Evolutionary conservation across 2,329 filamentous ascomycete genomes (phyloP), one percentile per base, ranked within the genome.

Genomic region (Phoma sp.): DNA sequence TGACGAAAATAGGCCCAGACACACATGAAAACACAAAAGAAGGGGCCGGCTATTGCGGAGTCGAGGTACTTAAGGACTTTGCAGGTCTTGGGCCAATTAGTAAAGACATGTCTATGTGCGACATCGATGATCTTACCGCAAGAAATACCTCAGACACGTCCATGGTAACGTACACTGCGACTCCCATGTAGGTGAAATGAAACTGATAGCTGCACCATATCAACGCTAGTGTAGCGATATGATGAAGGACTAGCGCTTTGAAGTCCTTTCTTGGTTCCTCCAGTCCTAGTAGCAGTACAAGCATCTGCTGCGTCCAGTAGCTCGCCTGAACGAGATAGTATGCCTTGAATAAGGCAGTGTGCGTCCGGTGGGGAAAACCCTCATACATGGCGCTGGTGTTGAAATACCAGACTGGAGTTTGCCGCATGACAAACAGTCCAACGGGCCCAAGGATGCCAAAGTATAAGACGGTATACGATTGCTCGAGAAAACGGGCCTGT

Each of bases 141-240:
- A 97, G 84, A 84, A 97, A 97, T 78, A 97, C 96, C 75, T 97
- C 93, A 56, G 88, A 92, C 58, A 97, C 90, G 72, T 98, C 93
- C 76, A 96, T 92, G 9, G 93, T 96, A 58, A 95, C 91, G 76
- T 96, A 98, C 28, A 98, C 92, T 17, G 92, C 91, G 49, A 97
- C 78, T 21, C 93, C 93, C 74, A 98, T 96, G 77, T 96, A 93
- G 17, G 92, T 96, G 76, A 97, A 98, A 77, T 98, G 93, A 81
- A 96, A 98, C 56, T 92, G 87, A 78, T 97, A 98, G 79, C 90
- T 95, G 69, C 93, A 79, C 53, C 78, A 88, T 64, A 98, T 96
- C 65, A 98, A 83, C 17, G 87, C 80, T 55, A 98, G 79, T 15
- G 91, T 96, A 72, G 97, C 90, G 64, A 97, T 88, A 75, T 98